Evolutionary conservation across 73 alveolate species (phyloP).

Genomic region (Paraurostyla sp.): DNA sequence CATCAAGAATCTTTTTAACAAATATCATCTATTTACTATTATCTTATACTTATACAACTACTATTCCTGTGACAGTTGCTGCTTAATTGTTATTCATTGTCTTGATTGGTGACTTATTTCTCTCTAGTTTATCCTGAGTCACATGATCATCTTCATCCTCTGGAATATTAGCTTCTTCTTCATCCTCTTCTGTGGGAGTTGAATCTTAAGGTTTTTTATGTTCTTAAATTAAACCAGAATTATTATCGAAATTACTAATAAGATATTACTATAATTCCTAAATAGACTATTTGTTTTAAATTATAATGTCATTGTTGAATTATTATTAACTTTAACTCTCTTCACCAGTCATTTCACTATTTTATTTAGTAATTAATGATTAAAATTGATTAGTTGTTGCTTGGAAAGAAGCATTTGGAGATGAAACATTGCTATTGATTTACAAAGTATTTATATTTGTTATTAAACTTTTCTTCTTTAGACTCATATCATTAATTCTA

Average conservation of each 20-base stretch:
- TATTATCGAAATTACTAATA: not conserved
- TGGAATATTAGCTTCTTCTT: constrained; percentile 34
- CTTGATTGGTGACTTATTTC: not conserved
- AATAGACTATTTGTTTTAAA: not conserved
- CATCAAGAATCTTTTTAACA: constrained; percentile 5
- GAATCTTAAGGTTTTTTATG: not conserved
- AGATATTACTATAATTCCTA: not conserved
- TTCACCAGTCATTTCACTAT: not conserved
- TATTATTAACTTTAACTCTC: no score
- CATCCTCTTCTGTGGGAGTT: constrained; percentile 2
- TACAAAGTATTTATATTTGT: not conserved
- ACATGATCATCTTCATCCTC: constrained; percentile 19
- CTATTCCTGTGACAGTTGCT: constrained; percentile 22
- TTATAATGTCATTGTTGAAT: no score
- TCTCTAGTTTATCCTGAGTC: not conserved
- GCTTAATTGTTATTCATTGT: not conserved
- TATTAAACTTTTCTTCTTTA: not conserved
- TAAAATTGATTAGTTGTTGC: no score
- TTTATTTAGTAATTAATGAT: not conserved
- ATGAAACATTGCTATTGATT: not conserved
- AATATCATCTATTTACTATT: not conserved
- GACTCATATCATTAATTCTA: not conserved
- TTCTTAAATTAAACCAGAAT: not conserved
- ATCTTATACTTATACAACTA: not conserved
- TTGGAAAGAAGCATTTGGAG: not conserved